Percentiles rank a stretch among this genome's conserved stretches.
These are phyloP conservation scores for Globisporangium irregulare DNA, from an alignment of 352 stramenopile genomes.

Conservation along the genomic window DNA sequence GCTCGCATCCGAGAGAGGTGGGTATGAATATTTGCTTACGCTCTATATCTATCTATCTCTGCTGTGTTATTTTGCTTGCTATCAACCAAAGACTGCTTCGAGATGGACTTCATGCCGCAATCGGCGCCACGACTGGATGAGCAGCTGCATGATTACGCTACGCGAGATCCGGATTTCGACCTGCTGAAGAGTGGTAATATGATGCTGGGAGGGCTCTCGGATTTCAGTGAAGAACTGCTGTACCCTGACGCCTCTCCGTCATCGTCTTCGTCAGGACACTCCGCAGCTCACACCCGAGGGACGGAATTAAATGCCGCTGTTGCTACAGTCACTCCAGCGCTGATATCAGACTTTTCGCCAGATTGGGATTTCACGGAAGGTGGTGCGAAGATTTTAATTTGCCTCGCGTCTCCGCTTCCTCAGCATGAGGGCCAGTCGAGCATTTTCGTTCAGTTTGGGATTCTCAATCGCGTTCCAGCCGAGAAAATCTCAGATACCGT, in stretches of 20 bases:
- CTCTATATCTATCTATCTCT: background rate
- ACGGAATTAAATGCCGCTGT: background rate
- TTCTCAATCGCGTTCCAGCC: conserved; percentile 31
- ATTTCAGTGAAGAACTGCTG: conserved; percentile 29
- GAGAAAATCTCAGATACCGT: conserved; percentile 73
- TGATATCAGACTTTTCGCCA: conserved; percentile 81
- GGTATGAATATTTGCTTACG: too few relatives aligned
- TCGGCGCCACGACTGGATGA: background rate
- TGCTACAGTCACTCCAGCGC: conserved; percentile 31
- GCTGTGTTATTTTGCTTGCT: background rate
- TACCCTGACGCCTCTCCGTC: conserved; percentile 25
- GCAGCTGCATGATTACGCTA: background rate
- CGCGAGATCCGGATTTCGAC: conserved; percentile 10
- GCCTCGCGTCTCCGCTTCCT: conserved; percentile 47
- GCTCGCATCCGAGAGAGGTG: too few relatives aligned
- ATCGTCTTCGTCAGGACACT: background rate
- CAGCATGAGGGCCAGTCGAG: conserved; percentile 22
- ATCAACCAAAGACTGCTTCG: conserved; percentile 46
- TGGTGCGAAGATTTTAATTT: conserved; percentile 84
- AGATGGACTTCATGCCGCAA: conserved; percentile 40
- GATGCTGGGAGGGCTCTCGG: conserved; percentile 19
- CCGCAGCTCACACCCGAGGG: background rate
- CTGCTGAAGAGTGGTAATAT: conserved; percentile 12
- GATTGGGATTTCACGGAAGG: conserved; percentile 79
- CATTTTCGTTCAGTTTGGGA: conserved; percentile 78